Conservation (phyloP, 2,329 filamentous ascomycete species). For the Arthrobotrys musiformis region DNA sequence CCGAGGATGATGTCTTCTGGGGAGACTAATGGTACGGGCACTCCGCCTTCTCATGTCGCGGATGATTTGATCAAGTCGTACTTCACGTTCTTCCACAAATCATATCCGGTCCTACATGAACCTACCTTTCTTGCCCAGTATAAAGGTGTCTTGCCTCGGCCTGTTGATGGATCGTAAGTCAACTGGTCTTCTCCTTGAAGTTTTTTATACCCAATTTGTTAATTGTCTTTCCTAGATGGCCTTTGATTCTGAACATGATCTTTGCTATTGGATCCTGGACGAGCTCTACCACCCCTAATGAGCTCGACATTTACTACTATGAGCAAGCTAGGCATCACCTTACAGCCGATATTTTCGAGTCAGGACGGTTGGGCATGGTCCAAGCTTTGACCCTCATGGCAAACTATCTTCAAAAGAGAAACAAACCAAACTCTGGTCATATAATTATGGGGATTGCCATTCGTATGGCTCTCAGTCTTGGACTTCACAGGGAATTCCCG, state of each 20-base stretch:
- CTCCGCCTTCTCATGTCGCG: constrained; percentile 48
- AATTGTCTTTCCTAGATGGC: constrained; percentile 60
- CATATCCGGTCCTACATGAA: constrained; percentile 66
- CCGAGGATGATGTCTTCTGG: constrained; percentile 44
- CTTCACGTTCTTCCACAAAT: constrained; percentile 64
- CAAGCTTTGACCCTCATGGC: constrained; percentile 61
- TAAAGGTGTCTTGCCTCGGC: constrained; percentile 60
- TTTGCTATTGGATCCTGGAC: constrained; percentile 63
- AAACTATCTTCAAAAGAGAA: constrained; percentile 68
- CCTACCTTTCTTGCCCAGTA: constrained; percentile 64
- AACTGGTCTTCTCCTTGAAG: background rate
- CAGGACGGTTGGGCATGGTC: constrained; percentile 60
- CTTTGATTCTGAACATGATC: constrained; percentile 61
- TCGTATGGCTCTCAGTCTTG: constrained; percentile 67
- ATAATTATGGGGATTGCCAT: constrained; percentile 68
- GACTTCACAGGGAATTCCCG: constrained; percentile 66
- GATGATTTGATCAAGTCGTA: constrained; percentile 63
- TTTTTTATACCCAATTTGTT: background rate
- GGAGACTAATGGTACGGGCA: constrained; percentile 47
- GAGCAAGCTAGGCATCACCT: constrained; percentile 51
- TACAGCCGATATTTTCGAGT: constrained; percentile 58
- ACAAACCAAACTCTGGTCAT: constrained; percentile 67
- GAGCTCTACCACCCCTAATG: constrained; percentile 58
- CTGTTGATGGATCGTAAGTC: constrained; percentile 56
- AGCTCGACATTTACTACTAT: constrained; percentile 54